phyloP scores from a whole-genome alignment of 2,329 filamentous ascomycete species.

The Penicillium frequentans region DNA sequence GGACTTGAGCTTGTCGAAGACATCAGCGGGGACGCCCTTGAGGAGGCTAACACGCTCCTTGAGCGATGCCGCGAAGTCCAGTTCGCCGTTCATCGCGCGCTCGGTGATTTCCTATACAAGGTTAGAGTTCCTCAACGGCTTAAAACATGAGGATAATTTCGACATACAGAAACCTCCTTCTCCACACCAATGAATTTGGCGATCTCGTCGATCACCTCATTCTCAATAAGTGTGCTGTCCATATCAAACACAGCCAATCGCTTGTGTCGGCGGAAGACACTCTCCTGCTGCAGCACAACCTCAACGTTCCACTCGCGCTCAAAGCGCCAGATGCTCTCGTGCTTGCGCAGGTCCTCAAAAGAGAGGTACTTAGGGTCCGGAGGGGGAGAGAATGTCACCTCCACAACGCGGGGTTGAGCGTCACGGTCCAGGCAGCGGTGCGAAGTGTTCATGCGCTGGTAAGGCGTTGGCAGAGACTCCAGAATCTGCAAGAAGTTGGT shows the following conservation, averaged over 20 bases:
- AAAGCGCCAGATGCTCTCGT: constrained; percentile 79
- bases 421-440: constrained; percentile 50
- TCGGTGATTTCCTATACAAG: constrained; percentile 69
- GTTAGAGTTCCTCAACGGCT: constrained; percentile 8
- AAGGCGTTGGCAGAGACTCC: constrained; percentile 49
- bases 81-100: constrained; percentile 91
- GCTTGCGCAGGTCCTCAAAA: constrained; percentile 70
- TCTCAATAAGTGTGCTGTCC: constrained; percentile 95
- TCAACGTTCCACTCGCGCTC: constrained; percentile 89
- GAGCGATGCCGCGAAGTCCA: constrained; percentile 86
- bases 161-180: constrained; percentile 67
- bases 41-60: constrained; percentile 77
- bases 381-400: constrained; percentile 53
- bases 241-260: constrained; percentile 95
- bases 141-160: neutral
- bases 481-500: constrained; percentile 57
- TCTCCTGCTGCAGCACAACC: constrained; percentile 73
- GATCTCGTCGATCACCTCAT: constrained; percentile 96
- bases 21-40: constrained; percentile 72
- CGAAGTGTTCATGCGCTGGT: constrained; percentile 49
- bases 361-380: constrained; percentile 50
- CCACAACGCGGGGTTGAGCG: constrained; percentile 52
- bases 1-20: constrained; percentile 75
- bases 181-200: constrained; percentile 82
- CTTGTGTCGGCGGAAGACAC: constrained; percentile 74